Evolutionary conservation across 768 basidiomycete species (phyloP).

Genomic region (Pleurotus tuber-regium): DNA sequence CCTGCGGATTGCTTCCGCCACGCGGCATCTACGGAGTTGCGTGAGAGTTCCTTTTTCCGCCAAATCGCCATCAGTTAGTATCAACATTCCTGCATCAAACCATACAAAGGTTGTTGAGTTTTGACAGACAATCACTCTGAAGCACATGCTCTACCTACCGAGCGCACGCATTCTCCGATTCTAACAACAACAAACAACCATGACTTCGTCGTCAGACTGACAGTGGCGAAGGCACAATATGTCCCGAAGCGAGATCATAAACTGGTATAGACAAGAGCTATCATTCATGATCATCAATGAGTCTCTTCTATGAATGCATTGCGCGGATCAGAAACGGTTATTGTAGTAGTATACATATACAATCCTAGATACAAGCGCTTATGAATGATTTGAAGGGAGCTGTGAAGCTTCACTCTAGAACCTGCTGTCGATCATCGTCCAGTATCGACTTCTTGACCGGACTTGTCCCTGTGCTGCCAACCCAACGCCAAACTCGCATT

Average conservation of each 20-base stretch:
- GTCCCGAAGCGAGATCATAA: constrained; percentile 4
- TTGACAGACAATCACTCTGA: not conserved
- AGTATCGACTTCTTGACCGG: constrained; percentile 1
- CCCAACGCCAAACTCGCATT: constrained; percentile 89
- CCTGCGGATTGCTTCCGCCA: no score
- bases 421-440: constrained; percentile 12
- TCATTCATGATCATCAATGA: constrained; percentile 7
- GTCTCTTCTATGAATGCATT: constrained; percentile 2
- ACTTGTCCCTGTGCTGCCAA: constrained; percentile 49
- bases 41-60: no score
- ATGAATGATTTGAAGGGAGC: not conserved
- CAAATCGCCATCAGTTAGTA: no score
- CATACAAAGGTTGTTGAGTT: not conserved
- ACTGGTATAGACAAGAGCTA: not conserved
- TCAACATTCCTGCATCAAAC: not conserved
- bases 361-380: no score
- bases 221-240: constrained; percentile 9
- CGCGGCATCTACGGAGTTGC: no score
- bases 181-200: constrained; percentile 3
- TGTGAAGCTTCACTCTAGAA: constrained; percentile 5
- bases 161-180: constrained; percentile 9
- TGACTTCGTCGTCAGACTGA: not conserved
- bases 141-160: no score
- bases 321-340: constrained; percentile 2
- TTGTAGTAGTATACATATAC: no score